Percentiles rank a stretch among this genome's conserved stretches.
Conservation (phyloP, 2,329 filamentous ascomycete genomes). For the Botrytis deweyae region DNA sequence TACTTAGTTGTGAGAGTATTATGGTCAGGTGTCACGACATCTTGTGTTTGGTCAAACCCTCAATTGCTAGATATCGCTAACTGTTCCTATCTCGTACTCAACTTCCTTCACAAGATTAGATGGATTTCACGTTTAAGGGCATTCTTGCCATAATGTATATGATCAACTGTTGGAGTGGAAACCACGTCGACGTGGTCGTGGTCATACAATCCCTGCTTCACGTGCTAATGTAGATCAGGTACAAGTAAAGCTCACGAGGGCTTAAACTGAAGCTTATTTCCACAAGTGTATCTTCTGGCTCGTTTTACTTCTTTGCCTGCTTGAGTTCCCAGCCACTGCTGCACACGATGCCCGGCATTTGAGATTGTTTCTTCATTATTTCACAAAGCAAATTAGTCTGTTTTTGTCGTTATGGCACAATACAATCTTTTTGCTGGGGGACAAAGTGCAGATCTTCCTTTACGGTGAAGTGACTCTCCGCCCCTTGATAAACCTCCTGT, state of each 20-base stretch:
- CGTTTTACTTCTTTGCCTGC: background rate
- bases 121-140: background rate
- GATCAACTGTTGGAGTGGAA: background rate
- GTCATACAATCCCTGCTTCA: background rate
- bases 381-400: background rate
- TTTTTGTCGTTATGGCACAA: background rate
- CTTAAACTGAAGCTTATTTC: slow-evolving; percentile 6
- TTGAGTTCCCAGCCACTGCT: background rate
- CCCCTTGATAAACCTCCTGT: slow-evolving; percentile 4
- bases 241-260: background rate
- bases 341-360: background rate
- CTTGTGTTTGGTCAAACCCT: background rate
- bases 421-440: background rate
- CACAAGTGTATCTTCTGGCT: slow-evolving; percentile 5
- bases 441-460: background rate
- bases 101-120: slow-evolving; percentile 1
- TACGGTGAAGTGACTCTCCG: background rate
- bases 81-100: slow-evolving; percentile 1
- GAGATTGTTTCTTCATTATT: background rate
- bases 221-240: background rate
- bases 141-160: background rate
- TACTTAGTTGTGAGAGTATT: background rate
- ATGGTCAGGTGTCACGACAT: background rate
- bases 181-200: background rate
- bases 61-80: slow-evolving; percentile 1